These are phyloP conservation scores for Aspergillus eucalypticola DNA, from an alignment of 2,329 filamentous ascomycete species.

Conservation along the genomic window DNA sequence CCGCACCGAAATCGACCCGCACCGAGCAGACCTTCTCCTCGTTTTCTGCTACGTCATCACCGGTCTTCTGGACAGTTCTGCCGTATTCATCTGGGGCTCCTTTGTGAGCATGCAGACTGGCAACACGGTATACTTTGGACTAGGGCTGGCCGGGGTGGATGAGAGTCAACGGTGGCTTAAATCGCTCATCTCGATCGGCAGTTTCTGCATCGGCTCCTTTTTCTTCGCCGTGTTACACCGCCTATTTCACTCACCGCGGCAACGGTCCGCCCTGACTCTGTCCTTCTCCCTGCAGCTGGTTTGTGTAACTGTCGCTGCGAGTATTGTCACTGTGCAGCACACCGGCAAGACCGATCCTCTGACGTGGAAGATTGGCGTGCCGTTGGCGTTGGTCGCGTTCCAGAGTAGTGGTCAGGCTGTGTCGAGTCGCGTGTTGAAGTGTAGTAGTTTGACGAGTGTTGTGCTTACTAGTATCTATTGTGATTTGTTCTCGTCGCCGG, in stretches of 20 bases:
- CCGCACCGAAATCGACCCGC: slow-evolving; percentile 55
- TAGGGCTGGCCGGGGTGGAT: slow-evolving; percentile 62
- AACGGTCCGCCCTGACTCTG: slow-evolving; percentile 46
- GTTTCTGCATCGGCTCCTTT: slow-evolving; percentile 72
- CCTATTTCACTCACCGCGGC: slow-evolving; percentile 39
- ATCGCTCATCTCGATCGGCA: slow-evolving; percentile 67
- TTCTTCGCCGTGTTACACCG: slow-evolving; percentile 71
- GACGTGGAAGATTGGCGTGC: slow-evolving; percentile 62
- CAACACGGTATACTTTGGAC: slow-evolving; percentile 78
- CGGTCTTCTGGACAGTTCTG: slow-evolving; percentile 73
- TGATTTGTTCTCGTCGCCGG: slow-evolving; percentile 70
- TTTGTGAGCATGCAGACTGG: slow-evolving; percentile 86
- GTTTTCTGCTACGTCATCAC: slow-evolving; percentile 75
- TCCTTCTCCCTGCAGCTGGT: slow-evolving; percentile 58
- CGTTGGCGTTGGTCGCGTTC: slow-evolving; percentile 70
- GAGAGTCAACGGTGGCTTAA: slow-evolving; percentile 66
- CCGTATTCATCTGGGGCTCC: slow-evolving; percentile 74
- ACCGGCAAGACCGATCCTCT: slow-evolving; percentile 45
- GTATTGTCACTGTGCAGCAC: slow-evolving; percentile 54
- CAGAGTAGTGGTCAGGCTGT: slow-evolving; percentile 78
- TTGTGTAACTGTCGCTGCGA: slow-evolving; percentile 55
- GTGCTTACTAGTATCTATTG: slow-evolving; percentile 82
- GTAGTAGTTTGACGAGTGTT: slow-evolving; percentile 72
- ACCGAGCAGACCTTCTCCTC: slow-evolving; percentile 68
- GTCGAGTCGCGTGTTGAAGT: slow-evolving; percentile 68